Conservation (phyloP, 495 filamentous ascomycete species). For the Annulohypoxylon bovei region DNA sequence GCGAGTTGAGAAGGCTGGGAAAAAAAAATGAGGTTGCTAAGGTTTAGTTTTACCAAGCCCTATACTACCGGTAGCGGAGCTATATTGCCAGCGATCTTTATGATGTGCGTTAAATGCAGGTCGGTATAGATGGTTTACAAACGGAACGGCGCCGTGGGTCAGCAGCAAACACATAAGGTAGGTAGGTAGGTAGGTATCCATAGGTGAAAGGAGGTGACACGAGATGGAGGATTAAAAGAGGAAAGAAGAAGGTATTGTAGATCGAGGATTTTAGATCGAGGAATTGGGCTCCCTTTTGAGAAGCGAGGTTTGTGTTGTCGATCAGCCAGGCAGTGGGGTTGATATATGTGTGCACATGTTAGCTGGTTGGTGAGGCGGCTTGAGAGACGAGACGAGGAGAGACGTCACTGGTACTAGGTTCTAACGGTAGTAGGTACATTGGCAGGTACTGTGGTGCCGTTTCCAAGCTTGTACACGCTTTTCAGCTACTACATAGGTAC, state of each 20-base stretch:
- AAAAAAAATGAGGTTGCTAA: neutral
- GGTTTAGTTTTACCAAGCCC: neutral
- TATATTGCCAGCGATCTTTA: constrained; percentile 26
- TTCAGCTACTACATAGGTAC: neutral
- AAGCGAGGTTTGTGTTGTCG: constrained; percentile 41
- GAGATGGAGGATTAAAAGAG: neutral
- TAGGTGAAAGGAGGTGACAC: constrained; percentile 2
- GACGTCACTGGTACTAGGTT: constrained; percentile 32
- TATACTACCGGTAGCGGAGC: constrained; percentile 10
- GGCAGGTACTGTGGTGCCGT: neutral
- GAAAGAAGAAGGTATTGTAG: constrained; percentile 7
- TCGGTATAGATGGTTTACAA: constrained; percentile 21
- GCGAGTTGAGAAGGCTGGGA: neutral
- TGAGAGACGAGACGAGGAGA: constrained; percentile 16
- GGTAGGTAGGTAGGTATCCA: neutral
- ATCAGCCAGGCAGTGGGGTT: constrained; percentile 37
- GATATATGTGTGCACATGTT: neutral
- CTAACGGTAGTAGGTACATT: no score
- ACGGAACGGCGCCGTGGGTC: constrained; percentile 9
- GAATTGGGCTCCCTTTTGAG: constrained; percentile 23
- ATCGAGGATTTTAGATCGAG: constrained; percentile 35
- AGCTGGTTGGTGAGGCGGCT: constrained; percentile 6
- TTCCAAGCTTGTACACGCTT: neutral
- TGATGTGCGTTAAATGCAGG: constrained; percentile 32
- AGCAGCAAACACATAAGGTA: neutral